Evolutionary conservation across 345 rosid species (phyloP).

Genomic region (Populus euphratica): DNA sequence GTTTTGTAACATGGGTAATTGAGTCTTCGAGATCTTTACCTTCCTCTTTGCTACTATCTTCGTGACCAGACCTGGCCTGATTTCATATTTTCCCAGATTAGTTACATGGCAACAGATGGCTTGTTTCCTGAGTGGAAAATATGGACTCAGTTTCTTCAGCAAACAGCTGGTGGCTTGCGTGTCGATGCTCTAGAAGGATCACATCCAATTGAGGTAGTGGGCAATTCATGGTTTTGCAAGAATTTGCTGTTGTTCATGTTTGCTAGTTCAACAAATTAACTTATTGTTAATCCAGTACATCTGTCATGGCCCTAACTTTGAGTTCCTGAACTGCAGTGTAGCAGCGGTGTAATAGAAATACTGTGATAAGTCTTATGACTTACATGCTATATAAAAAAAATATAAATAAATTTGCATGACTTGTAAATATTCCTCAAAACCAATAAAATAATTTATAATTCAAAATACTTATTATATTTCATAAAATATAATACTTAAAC

Average conservation of each 20-base stretch:
- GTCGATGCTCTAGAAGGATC: slow-evolving; percentile 33
- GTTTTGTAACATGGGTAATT: slow-evolving; percentile 47
- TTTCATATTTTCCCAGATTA: slow-evolving; percentile 24
- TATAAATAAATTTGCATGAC: no score
- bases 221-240: neutral
- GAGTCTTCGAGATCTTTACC: neutral
- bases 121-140: slow-evolving; percentile 47
- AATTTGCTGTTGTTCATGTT: neutral
- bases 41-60: neutral
- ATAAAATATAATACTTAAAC: no score
- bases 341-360: no score
- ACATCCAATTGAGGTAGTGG: slow-evolving; percentile 43
- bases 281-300: no score
- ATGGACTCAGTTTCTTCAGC: slow-evolving; percentile 39
- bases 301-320: no score
- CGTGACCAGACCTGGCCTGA: neutral
- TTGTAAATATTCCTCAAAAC: no score
- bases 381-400: no score
- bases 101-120: slow-evolving; percentile 34
- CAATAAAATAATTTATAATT: no score
- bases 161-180: slow-evolving; percentile 22
- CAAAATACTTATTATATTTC: no score
- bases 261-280: no score
- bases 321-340: no score
- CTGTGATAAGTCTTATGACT: rapidly evolving